Conservation (phyloP, 768 basidiomycete species). For the Mycena crocata region DNA sequence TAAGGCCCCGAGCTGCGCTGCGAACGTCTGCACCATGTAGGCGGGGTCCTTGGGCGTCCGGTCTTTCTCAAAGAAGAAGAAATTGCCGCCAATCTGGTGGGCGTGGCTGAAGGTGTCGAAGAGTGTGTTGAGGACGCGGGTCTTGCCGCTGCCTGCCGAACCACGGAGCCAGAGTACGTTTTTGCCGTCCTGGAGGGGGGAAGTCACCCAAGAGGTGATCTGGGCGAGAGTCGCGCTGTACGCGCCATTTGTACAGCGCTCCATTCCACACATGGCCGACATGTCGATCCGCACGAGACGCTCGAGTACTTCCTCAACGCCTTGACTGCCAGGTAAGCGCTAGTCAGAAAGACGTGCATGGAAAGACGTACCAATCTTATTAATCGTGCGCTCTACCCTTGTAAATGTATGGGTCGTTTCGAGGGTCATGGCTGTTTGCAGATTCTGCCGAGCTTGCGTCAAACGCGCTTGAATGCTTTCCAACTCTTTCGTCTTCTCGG, state of each 20-base stretch:
- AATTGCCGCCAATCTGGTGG: background rate
- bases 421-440: background rate
- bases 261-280: background rate
- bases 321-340: too few relatives aligned
- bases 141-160: background rate
- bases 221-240: background rate
- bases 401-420: background rate
- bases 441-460: background rate
- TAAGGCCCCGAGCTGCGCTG: background rate
- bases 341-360: too few relatives aligned
- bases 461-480: background rate
- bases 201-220: conserved; percentile 3
- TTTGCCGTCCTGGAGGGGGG: background rate
- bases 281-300: background rate
- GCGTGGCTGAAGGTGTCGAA: background rate
- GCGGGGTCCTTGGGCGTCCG: conserved; percentile 1
- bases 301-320: background rate
- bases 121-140: background rate
- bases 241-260: background rate
- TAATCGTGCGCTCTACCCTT: background rate
- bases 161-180: conserved; percentile 17
- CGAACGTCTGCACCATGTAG: conserved; percentile 1
- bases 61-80: conserved; percentile 12
- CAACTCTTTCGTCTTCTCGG: background rate
- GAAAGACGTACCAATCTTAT: background rate